phyloP scores from a whole-genome alignment of 2,329 filamentous ascomycete species.

The Phialophora chinensis region DNA sequence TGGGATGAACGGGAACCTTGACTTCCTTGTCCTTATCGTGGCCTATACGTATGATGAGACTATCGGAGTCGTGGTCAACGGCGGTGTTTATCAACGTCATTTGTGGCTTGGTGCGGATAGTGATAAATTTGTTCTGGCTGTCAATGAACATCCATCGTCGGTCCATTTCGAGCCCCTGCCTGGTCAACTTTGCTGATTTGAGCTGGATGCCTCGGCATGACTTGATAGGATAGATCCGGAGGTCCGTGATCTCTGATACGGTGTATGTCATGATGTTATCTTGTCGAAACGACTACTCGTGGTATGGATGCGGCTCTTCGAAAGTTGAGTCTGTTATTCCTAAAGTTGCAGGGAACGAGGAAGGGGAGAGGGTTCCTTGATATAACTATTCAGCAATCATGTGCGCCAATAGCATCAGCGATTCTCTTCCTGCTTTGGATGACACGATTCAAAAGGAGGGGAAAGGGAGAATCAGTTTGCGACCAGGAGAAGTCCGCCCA shows the following conservation, averaged over 20 bases:
- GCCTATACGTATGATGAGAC: conserved; percentile 54
- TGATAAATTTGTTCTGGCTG: conserved; percentile 62
- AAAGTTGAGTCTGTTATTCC: neutral
- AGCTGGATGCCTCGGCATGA: conserved; percentile 68
- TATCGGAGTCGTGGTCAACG: conserved; percentile 53
- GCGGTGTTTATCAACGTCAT: conserved; percentile 68
- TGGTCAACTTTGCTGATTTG: conserved; percentile 57
- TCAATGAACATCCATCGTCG: conserved; percentile 71
- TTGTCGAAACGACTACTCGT: neutral
- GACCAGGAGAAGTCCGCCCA: neutral
- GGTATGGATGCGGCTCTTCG: no score
- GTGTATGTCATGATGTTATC: conserved; percentile 26
- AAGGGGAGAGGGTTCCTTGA: neutral
- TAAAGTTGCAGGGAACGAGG: neutral
- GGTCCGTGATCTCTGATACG: conserved; percentile 39
- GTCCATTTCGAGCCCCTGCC: conserved; percentile 66
- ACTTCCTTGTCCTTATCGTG: conserved; percentile 49
- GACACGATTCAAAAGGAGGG: neutral
- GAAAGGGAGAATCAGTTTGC: neutral
- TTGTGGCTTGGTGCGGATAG: conserved; percentile 64
- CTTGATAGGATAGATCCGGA: conserved; percentile 69
- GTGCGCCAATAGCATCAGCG: neutral
- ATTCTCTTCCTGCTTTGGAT: neutral
- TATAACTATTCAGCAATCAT: neutral
- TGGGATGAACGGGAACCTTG: conserved; percentile 62